Evolutionary conservation across 495 filamentous ascomycete species (phyloP), one percentile per base, ranked within the genome.

Genomic region (Pyrenula massariospora): DNA sequence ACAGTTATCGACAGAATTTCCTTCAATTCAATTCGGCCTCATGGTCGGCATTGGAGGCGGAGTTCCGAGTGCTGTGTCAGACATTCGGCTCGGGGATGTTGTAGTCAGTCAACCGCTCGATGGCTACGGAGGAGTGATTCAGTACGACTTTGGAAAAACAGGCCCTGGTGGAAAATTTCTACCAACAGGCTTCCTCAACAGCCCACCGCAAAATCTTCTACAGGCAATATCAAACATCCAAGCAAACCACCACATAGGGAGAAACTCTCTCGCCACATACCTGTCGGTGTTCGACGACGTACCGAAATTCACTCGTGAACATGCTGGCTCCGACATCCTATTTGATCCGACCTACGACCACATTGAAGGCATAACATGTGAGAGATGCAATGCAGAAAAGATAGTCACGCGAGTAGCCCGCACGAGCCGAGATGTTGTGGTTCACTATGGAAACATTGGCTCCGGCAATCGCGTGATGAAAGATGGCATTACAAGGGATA

Each of bases 21-120:
- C 61, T 0, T 70, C 69, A 19, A 60, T 80, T 22, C 58, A 69
- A 25, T 63, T 77, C 56, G 61, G 69, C 12, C 60, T 82, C 47
- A 73, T 79, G 65, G 75, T 80, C 8, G 76, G 76, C 19, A 73
- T 78, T 54, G 73, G 70, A 2, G 74, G 73, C 19, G 74, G 74
- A n/a, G 50, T 62, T 1, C 64, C 68, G 1, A 61, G 54, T 25
- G 24, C 49, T 15, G 54, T 53, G 12, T 42, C 59, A 20, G 64
- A 72, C 54, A 63, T 69, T 31, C 59, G 58, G 12, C 55, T 65
- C 1, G 64, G 65, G 10, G 65, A 67, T 56, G 58, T 67, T 8
- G 56, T 65, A 15, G 62, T 67, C 5, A 60, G 65, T 20, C 54
- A 42, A 12, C 60, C 65, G 1, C 10, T 12, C 19, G 23, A 47